Percentiles rank a stretch among this genome's conserved stretches.
Conservation (phyloP, 768 basidiomycete species). For the Pulveroboletus ravenelii region DNA sequence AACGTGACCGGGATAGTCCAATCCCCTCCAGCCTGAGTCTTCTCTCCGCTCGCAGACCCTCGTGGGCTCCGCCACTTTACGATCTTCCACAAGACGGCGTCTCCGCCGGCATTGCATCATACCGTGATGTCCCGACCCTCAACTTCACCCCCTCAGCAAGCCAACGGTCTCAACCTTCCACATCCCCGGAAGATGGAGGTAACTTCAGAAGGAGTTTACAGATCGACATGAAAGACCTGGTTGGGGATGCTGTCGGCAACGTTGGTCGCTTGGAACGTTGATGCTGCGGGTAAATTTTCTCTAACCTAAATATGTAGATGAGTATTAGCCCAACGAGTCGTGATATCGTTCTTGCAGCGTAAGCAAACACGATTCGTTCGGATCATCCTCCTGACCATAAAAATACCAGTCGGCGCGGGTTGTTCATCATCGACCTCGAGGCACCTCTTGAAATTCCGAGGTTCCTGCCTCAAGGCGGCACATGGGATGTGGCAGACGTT, state of each 20-base stretch:
- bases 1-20: constrained; percentile 23
- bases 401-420: constrained; percentile 63
- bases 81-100: constrained; percentile 23
- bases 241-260: constrained; percentile 81
- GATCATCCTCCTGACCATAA: not conserved
- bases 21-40: constrained; percentile 29
- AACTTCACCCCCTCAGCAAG: constrained; percentile 9
- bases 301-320: constrained; percentile 51
- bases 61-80: constrained; percentile 31
- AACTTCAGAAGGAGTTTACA: constrained; percentile 57
- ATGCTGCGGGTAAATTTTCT: not conserved
- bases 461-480: constrained; percentile 93
- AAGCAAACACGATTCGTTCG: constrained; percentile 23
- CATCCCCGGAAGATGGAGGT: constrained; percentile 49
- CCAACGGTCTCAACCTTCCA: constrained; percentile 18
- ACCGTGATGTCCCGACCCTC: constrained; percentile 28
- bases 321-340: constrained; percentile 85
- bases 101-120: constrained; percentile 21
- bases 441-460: constrained; percentile 82
- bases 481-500: constrained; percentile 92
- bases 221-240: constrained; percentile 75
- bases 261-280: constrained; percentile 38
- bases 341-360: constrained; percentile 90
- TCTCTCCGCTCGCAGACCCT: constrained; percentile 31
- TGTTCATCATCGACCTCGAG: constrained; percentile 94